phyloP scores from a whole-genome alignment of 2,329 filamentous ascomycete species.

The Ophiognomonia clavigignenti-juglandacearum region DNA sequence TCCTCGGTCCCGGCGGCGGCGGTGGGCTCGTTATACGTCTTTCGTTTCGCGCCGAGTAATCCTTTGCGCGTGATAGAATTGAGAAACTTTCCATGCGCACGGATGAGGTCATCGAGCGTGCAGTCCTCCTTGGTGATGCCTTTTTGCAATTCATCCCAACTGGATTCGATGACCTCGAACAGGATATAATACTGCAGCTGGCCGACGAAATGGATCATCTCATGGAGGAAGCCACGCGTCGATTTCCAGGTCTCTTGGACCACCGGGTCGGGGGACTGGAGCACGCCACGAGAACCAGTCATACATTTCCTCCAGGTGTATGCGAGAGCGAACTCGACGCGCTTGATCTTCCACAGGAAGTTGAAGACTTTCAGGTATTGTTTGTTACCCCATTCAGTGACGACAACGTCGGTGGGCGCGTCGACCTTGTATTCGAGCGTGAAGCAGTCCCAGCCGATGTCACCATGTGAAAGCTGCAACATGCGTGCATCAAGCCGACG shows the following conservation, averaged over 20 bases:
- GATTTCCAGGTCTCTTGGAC: constrained; percentile 82
- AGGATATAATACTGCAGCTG: constrained; percentile 98
- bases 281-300: constrained; percentile 88
- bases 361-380: constrained; percentile 99
- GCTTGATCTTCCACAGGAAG: constrained; percentile 96
- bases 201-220: constrained; percentile 98
- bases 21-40: constrained; percentile 30
- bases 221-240: constrained; percentile 81
- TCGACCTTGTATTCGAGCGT: constrained; percentile 98
- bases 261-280: constrained; percentile 65
- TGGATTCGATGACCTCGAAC: constrained; percentile 96
- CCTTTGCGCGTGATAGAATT: constrained; percentile 95
- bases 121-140: constrained; percentile 79
- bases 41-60: constrained; percentile 68
- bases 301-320: constrained; percentile 94
- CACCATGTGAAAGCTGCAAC: constrained; percentile 91
- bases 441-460: constrained; percentile 99
- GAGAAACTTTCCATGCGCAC: constrained; percentile 85
- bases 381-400: constrained; percentile 90
- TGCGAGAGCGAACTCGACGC: constrained; percentile 88
- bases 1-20: constrained; percentile 52
- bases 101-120: constrained; percentile 91
- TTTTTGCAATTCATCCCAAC: constrained; percentile 85
- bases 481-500: constrained; percentile 93
- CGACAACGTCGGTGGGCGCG: constrained; percentile 91